phyloP scores from a whole-genome alignment of 768 basidiomycete genomes.

The Trametes cubensis region DNA sequence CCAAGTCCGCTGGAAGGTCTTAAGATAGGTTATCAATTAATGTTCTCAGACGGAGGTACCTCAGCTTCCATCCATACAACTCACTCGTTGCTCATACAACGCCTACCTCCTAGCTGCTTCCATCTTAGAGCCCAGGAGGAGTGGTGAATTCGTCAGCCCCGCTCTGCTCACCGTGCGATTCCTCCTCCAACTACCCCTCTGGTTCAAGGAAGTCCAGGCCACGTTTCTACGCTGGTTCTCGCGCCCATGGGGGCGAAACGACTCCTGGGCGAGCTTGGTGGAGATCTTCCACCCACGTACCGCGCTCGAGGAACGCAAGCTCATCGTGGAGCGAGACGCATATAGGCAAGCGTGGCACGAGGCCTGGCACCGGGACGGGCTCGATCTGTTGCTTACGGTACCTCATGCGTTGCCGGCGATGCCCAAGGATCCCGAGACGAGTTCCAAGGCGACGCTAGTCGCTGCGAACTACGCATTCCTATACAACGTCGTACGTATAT shows the following conservation, averaged over 20 bases:
- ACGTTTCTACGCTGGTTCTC: slow-evolving; percentile 31
- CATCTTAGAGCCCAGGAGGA: slow-evolving; percentile 18
- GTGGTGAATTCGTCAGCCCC: slow-evolving; percentile 28
- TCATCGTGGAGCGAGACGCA: slow-evolving; percentile 30
- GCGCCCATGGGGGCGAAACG: slow-evolving; percentile 32
- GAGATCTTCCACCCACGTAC: slow-evolving; percentile 26
- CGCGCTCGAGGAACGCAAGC: slow-evolving; percentile 29
- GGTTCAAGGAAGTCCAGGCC: slow-evolving; percentile 30
- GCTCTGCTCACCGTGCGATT: slow-evolving; percentile 22
- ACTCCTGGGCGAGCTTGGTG: slow-evolving; percentile 32
- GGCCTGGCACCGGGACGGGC: slow-evolving; percentile 27
- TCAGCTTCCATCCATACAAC: neutral
- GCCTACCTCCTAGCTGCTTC: slow-evolving; percentile 16
- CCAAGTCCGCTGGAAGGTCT: slow-evolving; percentile 32
- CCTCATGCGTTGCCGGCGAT: slow-evolving; percentile 44
- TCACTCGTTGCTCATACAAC: neutral
- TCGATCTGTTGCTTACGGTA: slow-evolving; percentile 45
- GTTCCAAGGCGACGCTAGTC: slow-evolving; percentile 36
- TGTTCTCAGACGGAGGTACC: slow-evolving; percentile 36
- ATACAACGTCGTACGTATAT: slow-evolving; percentile 46
- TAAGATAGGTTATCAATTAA: slow-evolving; percentile 34
- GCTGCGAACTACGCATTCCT: slow-evolving; percentile 41
- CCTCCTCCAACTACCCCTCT: slow-evolving; percentile 30
- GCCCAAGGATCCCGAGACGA: slow-evolving; percentile 31
- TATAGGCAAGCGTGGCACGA: slow-evolving; percentile 32